These are phyloP conservation scores for Chenopodium berlandieri DNA, from an alignment of 148 eudicot species.

Conservation along the genomic window DNA sequence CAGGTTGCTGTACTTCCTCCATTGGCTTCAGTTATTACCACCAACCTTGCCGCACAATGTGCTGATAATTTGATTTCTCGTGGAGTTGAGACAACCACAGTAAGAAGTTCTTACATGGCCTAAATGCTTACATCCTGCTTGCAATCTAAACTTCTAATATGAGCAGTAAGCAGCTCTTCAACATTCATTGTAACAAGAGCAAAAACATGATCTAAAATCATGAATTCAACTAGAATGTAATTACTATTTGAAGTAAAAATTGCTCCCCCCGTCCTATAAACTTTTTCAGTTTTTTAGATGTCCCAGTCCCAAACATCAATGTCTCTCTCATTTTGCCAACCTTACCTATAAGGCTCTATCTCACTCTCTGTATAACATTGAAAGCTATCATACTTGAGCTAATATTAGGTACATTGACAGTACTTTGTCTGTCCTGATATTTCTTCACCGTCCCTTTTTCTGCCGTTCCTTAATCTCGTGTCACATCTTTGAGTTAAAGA, in stretches of 20 bases:
- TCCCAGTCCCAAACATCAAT: background rate
- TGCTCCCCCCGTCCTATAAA: background rate
- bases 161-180: background rate
- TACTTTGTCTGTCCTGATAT: background rate
- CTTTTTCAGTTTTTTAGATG: background rate
- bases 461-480: background rate
- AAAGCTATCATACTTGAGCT: background rate
- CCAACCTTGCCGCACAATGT: slow-evolving; percentile 78
- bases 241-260: background rate
- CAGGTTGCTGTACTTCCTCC: slow-evolving; percentile 98
- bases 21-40: slow-evolving; percentile 79
- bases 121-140: background rate
- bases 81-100: slow-evolving; percentile 86
- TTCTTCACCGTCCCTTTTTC: background rate
- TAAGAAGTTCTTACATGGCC: slow-evolving; percentile 29
- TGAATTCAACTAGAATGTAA: background rate
- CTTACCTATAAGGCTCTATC: too few species aligned
- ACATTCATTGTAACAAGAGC: background rate
- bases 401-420: background rate
- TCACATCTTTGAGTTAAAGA: background rate
- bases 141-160: background rate
- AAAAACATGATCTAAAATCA: background rate
- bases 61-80: slow-evolving; percentile 74
- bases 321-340: background rate
- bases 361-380: background rate